phyloP scores from a whole-genome alignment of 208 protist genomes.

The Trypanosoma scelopori region DNA sequence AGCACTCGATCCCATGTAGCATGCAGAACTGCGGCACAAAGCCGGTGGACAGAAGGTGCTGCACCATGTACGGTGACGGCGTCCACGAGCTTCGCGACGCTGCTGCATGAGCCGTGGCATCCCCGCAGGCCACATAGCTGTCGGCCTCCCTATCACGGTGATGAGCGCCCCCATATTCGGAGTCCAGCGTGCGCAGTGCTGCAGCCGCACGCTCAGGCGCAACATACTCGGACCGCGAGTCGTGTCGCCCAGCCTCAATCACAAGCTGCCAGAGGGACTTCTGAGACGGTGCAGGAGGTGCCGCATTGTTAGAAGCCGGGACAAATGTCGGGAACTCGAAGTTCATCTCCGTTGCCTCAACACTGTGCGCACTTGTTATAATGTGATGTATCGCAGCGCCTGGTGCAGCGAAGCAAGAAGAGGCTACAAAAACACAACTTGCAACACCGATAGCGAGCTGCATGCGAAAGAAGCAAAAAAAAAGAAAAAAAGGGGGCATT shows the following conservation, averaged over 20 bases:
- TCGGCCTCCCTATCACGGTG: conserved; percentile 28
- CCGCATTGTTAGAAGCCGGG: conserved; percentile 16
- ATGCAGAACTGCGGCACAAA: conserved; percentile 41
- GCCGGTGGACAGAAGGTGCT: conserved; percentile 40
- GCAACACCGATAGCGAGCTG: neutral
- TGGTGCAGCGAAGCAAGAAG: conserved; percentile 1
- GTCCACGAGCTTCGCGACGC: conserved; percentile 52
- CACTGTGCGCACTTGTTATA: neutral
- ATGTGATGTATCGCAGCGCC: neutral
- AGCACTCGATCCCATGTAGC: conserved; percentile 49
- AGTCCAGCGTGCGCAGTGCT: neutral
- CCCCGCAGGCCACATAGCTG: neutral
- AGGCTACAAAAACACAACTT: conserved; percentile 5
- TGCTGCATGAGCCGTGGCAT: conserved; percentile 4
- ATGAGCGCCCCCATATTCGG: neutral
- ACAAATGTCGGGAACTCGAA: conserved; percentile 36
- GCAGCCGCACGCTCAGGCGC: conserved; percentile 18
- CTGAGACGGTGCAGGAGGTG: conserved; percentile 19
- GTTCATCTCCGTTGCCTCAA: conserved; percentile 23
- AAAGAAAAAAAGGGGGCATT: neutral
- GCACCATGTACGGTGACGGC: conserved; percentile 35
- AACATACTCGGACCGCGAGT: conserved; percentile 50
- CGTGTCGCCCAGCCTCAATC: conserved; percentile 53
- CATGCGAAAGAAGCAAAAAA: neutral
- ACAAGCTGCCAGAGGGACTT: conserved; percentile 82